These are phyloP conservation scores for Trichoderma simmonsii DNA, from an alignment of 2,329 filamentous ascomycete genomes.

Conservation along the genomic window DNA sequence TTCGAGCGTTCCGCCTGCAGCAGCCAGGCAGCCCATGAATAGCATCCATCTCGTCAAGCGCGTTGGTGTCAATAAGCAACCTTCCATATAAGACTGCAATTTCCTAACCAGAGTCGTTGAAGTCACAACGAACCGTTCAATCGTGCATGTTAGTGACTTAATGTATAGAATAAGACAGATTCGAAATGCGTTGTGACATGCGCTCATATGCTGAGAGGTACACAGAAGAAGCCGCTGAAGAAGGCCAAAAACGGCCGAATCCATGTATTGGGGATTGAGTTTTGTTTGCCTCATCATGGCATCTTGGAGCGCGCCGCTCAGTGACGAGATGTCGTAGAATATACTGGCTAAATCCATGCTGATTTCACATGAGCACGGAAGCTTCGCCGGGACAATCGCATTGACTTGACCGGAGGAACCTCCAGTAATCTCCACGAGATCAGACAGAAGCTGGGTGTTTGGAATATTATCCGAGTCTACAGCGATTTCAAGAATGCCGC, in stretches of 20 bases:
- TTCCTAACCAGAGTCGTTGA: neutral
- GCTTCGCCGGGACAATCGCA: neutral
- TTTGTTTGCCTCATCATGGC: neutral
- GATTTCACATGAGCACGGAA: neutral
- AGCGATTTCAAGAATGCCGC: neutral
- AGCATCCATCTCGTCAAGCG: neutral
- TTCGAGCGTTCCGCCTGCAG: neutral
- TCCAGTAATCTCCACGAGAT: neutral
- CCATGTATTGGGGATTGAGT: neutral
- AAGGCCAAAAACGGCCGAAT: neutral
- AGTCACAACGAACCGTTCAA: neutral
- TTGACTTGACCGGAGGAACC: neutral
- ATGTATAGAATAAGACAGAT: neutral
- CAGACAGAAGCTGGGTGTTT: neutral
- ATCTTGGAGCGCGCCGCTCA: neutral
- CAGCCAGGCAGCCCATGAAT: neutral
- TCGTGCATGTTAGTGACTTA: neutral
- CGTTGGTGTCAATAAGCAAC: neutral
- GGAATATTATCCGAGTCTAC: neutral
- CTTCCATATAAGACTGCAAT: neutral
- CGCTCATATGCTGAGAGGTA: neutral
- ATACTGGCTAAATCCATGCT: neutral
- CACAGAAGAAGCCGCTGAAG: neutral
- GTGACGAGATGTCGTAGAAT: neutral
- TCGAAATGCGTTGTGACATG: neutral